Evolutionary conservation across 371 early-diverging fungal genomes (phyloP).

Genomic region (Mortierella sp.): DNA sequence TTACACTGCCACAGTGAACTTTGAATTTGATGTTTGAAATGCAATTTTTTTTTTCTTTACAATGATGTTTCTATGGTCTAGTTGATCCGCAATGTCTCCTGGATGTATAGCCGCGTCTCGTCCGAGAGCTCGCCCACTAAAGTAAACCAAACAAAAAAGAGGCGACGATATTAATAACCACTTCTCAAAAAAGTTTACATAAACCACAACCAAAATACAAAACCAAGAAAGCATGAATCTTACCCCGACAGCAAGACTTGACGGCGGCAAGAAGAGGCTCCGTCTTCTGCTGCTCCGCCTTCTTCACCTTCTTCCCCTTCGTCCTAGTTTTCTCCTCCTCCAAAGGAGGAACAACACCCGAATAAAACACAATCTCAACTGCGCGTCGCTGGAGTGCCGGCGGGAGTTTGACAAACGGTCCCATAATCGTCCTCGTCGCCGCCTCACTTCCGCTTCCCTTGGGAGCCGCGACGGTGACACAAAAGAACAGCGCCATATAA

Average conservation of each 20-base stretch:
- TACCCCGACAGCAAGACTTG: conserved; percentile 49
- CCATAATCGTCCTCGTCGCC: conserved; percentile 58
- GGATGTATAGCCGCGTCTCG: conserved; percentile 41
- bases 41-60: no score
- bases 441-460: conserved; percentile 38
- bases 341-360: conserved; percentile 15
- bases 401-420: conserved; percentile 63
- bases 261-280: conserved; percentile 46
- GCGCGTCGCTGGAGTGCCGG: conserved; percentile 63
- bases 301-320: conserved; percentile 15
- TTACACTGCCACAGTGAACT: no score
- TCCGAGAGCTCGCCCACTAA: conserved; percentile 43
- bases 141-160: background rate
- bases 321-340: background rate
- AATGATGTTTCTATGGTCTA: no score
- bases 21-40: no score
- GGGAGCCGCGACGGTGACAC: conserved; percentile 55
- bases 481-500: conserved; percentile 63
- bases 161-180: background rate
- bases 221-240: background rate
- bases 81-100: conserved; percentile 41
- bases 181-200: background rate
- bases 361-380: conserved; percentile 64
- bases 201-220: background rate
- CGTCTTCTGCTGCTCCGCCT: background rate